Evolutionary conservation across 768 basidiomycete species (phyloP).

Genomic region (Lactarius sp.): DNA sequence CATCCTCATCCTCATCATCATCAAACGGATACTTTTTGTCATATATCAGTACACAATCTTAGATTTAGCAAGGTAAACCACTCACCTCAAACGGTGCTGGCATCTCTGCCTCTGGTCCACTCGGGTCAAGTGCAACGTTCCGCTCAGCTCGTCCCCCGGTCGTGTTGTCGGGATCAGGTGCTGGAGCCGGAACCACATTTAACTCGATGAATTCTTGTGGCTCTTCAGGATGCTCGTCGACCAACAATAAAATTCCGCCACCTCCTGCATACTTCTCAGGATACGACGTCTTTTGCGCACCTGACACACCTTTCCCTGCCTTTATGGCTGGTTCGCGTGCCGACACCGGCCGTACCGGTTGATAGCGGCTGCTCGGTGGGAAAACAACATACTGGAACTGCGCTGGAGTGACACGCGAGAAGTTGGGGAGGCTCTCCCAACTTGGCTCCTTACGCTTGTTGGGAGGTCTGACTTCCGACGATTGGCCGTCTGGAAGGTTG

Average conservation of each 20-base stretch:
- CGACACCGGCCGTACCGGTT: slow-evolving; percentile 81
- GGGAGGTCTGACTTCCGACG: slow-evolving; percentile 38
- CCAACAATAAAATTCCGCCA: slow-evolving; percentile 82
- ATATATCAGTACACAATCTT: slow-evolving; percentile 27
- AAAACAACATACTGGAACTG: slow-evolving; percentile 85
- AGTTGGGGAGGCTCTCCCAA: slow-evolving; percentile 75
- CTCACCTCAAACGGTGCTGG: slow-evolving; percentile 84
- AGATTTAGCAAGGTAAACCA: background rate
- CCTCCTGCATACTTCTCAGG: slow-evolving; percentile 69
- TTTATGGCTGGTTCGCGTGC: slow-evolving; percentile 30
- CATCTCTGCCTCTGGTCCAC: slow-evolving; percentile 63
- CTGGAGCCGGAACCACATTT: slow-evolving; percentile 33
- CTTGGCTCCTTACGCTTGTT: slow-evolving; percentile 71
- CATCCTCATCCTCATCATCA: slow-evolving; percentile 43
- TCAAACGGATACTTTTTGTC: slow-evolving; percentile 68
- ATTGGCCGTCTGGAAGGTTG: slow-evolving; percentile 42
- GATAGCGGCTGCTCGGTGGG: slow-evolving; percentile 72
- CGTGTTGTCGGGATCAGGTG: slow-evolving; percentile 31
- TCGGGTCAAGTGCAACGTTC: slow-evolving; percentile 68
- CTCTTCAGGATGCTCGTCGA: slow-evolving; percentile 66
- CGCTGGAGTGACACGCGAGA: slow-evolving; percentile 87
- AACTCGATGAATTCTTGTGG: slow-evolving; percentile 71
- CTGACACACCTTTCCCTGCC: slow-evolving; percentile 29
- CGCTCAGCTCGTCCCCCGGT: slow-evolving; percentile 25
- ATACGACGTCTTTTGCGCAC: slow-evolving; percentile 31